phyloP scores from a whole-genome alignment of 345 rosid species.

The Eutrema japonicum region DNA sequence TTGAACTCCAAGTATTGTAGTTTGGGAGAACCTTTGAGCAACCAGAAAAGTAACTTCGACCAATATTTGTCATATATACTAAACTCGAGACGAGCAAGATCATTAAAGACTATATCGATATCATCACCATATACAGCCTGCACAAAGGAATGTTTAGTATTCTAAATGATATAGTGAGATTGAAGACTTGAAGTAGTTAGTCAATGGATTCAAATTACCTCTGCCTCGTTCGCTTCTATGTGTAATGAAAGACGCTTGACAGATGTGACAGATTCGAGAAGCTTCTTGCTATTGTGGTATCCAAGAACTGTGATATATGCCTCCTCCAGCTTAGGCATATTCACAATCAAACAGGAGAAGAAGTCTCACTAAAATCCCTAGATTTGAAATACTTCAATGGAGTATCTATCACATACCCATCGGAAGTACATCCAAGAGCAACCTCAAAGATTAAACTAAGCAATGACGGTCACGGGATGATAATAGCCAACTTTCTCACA shows the following conservation, averaged over 20 bases:
- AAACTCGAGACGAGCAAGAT: neutral
- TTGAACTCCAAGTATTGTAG: no score
- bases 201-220: neutral
- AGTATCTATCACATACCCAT: neutral
- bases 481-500: neutral
- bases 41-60: neutral
- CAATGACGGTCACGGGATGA: neutral
- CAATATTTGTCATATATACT: neutral
- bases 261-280: neutral
- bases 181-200: neutral
- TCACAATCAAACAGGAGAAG: neutral
- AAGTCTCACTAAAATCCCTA: rapidly evolving
- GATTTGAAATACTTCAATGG: neutral
- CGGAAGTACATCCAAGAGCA: neutral
- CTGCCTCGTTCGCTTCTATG: no score
- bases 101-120: neutral
- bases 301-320: neutral
- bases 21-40: conserved; percentile 1
- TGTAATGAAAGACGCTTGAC: neutral
- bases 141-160: no score
- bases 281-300: neutral
- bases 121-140: neutral
- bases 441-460: neutral
- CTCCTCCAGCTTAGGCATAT: conserved; percentile 13
- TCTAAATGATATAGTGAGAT: no score